Evolutionary conservation across 2,329 filamentous ascomycete genomes (phyloP).

Genomic region (Daldinia sp.): DNA sequence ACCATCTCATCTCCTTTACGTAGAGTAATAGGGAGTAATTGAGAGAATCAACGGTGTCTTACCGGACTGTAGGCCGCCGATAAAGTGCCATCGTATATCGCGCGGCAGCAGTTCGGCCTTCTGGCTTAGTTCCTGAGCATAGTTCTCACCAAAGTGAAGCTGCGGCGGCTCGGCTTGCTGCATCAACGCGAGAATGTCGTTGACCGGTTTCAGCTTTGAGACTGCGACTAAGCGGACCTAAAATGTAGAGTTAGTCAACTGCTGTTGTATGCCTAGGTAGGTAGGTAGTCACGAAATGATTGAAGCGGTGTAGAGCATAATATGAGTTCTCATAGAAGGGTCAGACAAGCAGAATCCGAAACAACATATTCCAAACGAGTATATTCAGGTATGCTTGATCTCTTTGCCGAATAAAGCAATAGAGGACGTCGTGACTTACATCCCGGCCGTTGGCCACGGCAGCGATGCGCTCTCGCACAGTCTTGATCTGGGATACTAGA

Average conservation of each 20-base stretch:
- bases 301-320: background rate
- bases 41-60: slow-evolving; percentile 36
- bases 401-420: background rate
- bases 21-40: background rate
- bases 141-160: slow-evolving; percentile 94
- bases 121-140: slow-evolving; percentile 86
- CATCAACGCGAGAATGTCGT: slow-evolving; percentile 87
- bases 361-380: background rate
- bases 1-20: background rate
- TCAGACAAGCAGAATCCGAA: background rate
- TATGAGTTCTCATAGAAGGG: background rate
- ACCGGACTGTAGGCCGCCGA: slow-evolving; percentile 87
- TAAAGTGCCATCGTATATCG: slow-evolving; percentile 92
- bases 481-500: slow-evolving; percentile 68
- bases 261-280: slow-evolving; percentile 3
- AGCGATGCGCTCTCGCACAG: slow-evolving; percentile 66
- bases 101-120: slow-evolving; percentile 83
- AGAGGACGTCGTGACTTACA: slow-evolving; percentile 52
- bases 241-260: background rate
- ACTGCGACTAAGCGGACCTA: slow-evolving; percentile 90
- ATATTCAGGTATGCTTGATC: background rate
- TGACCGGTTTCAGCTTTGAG: slow-evolving; percentile 93
- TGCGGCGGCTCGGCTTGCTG: slow-evolving; percentile 67
- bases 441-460: slow-evolving; percentile 61
- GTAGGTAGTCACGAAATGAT: background rate